phyloP scores from a whole-genome alignment of 257 asterid genomes.

The Petrea volubilis region DNA sequence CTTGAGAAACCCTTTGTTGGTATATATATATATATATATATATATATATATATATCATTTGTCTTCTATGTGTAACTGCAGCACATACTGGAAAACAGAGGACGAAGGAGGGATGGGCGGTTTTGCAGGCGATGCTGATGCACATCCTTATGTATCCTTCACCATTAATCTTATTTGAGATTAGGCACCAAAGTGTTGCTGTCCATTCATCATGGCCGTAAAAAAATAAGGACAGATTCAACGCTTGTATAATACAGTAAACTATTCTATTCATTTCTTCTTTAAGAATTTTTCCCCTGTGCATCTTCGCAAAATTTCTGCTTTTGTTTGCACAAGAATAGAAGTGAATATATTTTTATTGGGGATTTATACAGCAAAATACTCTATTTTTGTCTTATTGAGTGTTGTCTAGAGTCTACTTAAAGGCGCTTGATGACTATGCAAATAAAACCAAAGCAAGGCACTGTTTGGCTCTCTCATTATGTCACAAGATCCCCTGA shows the following conservation, averaged over 20 bases:
- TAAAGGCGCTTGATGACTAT: not conserved
- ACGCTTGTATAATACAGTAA: slow-evolving; percentile 44
- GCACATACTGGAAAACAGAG: slow-evolving; percentile 83
- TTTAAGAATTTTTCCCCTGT: not conserved
- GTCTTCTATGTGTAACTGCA: slow-evolving; percentile 39
- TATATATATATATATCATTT: no score
- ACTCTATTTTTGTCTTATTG: no score
- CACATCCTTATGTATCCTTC: slow-evolving; percentile 87
- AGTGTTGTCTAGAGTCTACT: not conserved
- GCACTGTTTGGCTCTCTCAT: not conserved
- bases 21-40: no score
- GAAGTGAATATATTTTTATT: not conserved
- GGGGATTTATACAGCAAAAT: not conserved
- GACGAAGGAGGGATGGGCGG: slow-evolving; percentile 75
- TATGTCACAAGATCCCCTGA: not conserved
- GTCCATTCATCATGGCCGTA: slow-evolving; percentile 27
- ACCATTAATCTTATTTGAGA: slow-evolving; percentile 78
- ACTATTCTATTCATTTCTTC: slow-evolving; percentile 25
- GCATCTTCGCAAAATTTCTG: not conserved
- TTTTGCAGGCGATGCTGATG: slow-evolving; percentile 68
- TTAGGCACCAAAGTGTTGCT: slow-evolving; percentile 24
- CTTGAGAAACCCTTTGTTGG: slow-evolving; percentile 10
- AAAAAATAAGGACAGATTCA: slow-evolving; percentile 34
- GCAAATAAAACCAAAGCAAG: not conserved
- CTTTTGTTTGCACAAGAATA: not conserved